Evolutionary conservation across 805 yeast genomes (phyloP), one percentile per base, ranked within the genome.

Genomic region (Ogataea nonfermentans): DNA sequence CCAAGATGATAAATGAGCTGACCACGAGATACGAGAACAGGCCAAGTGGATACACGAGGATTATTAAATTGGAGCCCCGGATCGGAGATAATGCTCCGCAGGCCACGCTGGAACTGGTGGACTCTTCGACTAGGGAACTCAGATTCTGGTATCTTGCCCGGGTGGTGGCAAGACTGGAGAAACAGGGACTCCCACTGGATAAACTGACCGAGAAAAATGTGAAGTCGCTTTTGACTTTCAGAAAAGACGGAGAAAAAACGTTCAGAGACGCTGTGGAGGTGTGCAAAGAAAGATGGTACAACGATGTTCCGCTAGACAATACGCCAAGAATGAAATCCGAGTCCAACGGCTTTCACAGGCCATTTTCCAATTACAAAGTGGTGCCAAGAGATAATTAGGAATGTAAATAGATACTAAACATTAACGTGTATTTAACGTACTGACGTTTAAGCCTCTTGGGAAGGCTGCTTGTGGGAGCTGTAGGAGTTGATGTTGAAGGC

Each of bases 1-100:
- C 85, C n/a, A 86, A 84, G 56, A 65, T 93, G 30, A 68, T 83
- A 44, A 73, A 71, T 12, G 87, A 76, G 29, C 68, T 90, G 28
- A 76, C 78, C 4, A 70, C 76, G 29, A 71, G 95, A 41, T 90
- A 84, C 56, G 55, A 67, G 4, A 54, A 63, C 16, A 76, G 96
- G 65, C 57, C 63, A 1, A 85, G 88, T 46, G 97, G 97, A 1
- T 91, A 82, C 66, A 88, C 97, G 3, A 77, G 98, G 51, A 77
- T 91, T 38, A 66, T 89, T 46, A 81, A 76, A 51, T 68, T 93
- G 45, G 98, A 93, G 62, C 88, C 90, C 12, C 73, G 98, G 49
- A 62, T 82, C 32, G 90, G 93, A 40, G 99, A 93, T 60, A 84
- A 80, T 46, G 95, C 97, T 0, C 90, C 90, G 23, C 93, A 86